These are phyloP conservation scores for Lepidium didymum DNA, from an alignment of 345 rosid species.

Conservation along the genomic window DNA sequence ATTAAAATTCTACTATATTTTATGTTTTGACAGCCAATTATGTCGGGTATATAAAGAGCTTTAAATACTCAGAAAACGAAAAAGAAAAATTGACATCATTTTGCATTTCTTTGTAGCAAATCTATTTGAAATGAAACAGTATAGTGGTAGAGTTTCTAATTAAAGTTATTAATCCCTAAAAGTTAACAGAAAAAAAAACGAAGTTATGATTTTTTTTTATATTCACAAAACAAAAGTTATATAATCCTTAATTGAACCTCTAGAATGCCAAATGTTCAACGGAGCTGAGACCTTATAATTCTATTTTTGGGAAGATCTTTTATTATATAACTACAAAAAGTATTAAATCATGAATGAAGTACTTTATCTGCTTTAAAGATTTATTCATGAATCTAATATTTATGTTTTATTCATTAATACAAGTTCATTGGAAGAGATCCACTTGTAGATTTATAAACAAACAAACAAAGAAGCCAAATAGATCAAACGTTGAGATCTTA, in stretches of 20 bases:
- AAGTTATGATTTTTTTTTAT: not conserved
- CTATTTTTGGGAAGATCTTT: not conserved
- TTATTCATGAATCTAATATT: not conserved
- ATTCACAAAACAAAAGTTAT: not conserved
- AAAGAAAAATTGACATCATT: not conserved
- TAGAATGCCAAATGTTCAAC: too few relatives aligned
- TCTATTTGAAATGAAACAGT: not conserved
- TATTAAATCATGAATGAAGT: not conserved
- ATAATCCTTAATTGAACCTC: not conserved
- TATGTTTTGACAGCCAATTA: slow-evolving; percentile 19
- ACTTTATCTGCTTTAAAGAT: not conserved
- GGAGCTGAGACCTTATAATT: not conserved
- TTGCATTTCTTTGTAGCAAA: not conserved
- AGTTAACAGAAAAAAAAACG: not conserved
- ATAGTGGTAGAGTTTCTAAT: not conserved
- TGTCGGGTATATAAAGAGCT: slow-evolving; percentile 25
- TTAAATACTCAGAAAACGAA: not conserved
- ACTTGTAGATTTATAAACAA: not conserved
- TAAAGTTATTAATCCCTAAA: not conserved
- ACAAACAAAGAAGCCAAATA: not conserved
- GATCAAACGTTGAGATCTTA: slow-evolving; percentile 4
- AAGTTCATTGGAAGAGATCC: not conserved
- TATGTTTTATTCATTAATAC: not conserved
- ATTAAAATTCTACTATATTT: not conserved
- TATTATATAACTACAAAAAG: not conserved